Conservation (phyloP, 345 rosid genomes). For the Cardamine occulta region DNA sequence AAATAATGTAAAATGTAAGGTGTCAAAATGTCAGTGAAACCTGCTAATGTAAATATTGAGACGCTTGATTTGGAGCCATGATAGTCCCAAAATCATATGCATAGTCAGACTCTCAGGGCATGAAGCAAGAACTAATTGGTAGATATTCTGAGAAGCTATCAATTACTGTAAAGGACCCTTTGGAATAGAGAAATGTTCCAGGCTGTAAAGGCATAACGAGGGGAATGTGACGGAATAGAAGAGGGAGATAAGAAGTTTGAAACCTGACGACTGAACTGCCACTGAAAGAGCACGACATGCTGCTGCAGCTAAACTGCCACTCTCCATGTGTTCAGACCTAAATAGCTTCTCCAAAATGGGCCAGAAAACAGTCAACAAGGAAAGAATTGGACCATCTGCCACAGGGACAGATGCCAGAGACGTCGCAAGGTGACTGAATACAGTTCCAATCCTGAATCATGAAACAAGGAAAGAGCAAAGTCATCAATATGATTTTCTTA, state of each 20-base stretch:
- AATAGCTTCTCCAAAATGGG: slow-evolving; percentile 86
- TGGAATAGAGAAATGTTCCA: slow-evolving; percentile 4
- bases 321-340: slow-evolving; percentile 84
- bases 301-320: slow-evolving; percentile 72
- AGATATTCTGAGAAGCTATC: slow-evolving; percentile 15
- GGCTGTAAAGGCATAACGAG: slow-evolving; percentile 21
- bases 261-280: slow-evolving; percentile 95
- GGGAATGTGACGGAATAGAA: slow-evolving; percentile 1
- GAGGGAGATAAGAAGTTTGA: slow-evolving; percentile 27
- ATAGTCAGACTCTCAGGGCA: background rate
- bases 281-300: slow-evolving; percentile 92
- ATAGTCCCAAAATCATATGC: slow-evolving; percentile 9
- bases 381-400: slow-evolving; percentile 68
- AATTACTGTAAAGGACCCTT: background rate
- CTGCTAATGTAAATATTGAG: background rate
- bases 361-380: slow-evolving; percentile 78
- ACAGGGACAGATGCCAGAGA: slow-evolving; percentile 53
- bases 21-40: slow-evolving; percentile 20
- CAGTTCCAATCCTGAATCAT: slow-evolving; percentile 79
- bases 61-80: slow-evolving; percentile 9
- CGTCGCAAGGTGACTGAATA: slow-evolving; percentile 71
- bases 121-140: slow-evolving; percentile 3
- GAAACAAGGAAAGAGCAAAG: slow-evolving; percentile 21
- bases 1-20: slow-evolving; percentile 36
- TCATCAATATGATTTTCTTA: slow-evolving; percentile 22